Conservation (phyloP, 1,284 basidiomycete genomes). For the Malassezia dermatis region DNA sequence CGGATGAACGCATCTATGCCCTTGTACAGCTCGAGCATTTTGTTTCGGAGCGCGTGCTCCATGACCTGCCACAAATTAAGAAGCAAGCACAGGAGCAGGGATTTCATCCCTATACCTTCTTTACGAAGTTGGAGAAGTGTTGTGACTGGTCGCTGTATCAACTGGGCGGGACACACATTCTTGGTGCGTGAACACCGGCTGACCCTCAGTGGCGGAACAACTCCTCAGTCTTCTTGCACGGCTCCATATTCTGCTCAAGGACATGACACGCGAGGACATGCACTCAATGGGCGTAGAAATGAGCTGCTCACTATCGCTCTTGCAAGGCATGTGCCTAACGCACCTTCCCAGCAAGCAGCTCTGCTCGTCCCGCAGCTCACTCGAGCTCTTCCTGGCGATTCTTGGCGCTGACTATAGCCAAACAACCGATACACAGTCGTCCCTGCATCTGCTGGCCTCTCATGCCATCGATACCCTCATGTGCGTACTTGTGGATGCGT, state of each 20-base stretch:
- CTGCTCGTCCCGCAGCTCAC: slow-evolving; percentile 9
- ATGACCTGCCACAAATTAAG: slow-evolving; percentile 1
- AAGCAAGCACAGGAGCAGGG: slow-evolving; percentile 5
- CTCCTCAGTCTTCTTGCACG: slow-evolving; percentile 7
- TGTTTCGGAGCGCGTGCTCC: slow-evolving; percentile 11
- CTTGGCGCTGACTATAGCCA: slow-evolving; percentile 9
- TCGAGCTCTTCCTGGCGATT: slow-evolving; percentile 11
- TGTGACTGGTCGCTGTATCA: slow-evolving; percentile 11
- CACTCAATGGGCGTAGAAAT: slow-evolving; percentile 12
- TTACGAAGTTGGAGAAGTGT: slow-evolving; percentile 4
- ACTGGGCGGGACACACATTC: not conserved
- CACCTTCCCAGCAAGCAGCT: slow-evolving; percentile 11
- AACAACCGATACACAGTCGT: not conserved
- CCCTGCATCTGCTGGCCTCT: slow-evolving; percentile 9
- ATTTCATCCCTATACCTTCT: slow-evolving; percentile 2
- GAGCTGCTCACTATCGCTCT: slow-evolving; percentile 14
- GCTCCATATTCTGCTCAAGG: slow-evolving; percentile 6
- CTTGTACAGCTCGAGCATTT: slow-evolving; percentile 17
- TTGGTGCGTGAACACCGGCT: not conserved
- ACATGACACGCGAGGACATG: not conserved
- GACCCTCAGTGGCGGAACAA: slow-evolving; percentile 9
- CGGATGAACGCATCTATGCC: slow-evolving; percentile 17
- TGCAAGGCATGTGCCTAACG: slow-evolving; percentile 17
- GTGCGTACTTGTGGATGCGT: slow-evolving; percentile 16
- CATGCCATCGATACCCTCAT: slow-evolving; percentile 18